Base-by-base conservation (phyloP, 148 eudicot species). In the Oxyria digyna region DNA sequence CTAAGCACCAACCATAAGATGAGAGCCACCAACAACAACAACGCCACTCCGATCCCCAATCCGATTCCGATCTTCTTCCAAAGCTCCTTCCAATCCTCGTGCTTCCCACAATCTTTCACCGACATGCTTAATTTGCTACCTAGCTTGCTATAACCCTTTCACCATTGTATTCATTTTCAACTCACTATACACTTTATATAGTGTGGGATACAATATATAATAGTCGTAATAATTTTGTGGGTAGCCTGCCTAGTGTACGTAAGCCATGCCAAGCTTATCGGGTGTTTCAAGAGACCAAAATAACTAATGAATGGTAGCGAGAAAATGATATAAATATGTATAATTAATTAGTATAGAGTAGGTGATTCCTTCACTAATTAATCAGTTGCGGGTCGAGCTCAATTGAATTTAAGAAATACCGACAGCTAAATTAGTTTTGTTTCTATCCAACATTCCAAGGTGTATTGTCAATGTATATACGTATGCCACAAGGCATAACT, bases 91-190 rank as follows among this genome's bases (percentile, higher is more conserved):
- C 62, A 75, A 72, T 50, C 63, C 17, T 78, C 62, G 83, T 89
- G 90, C 83, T 79, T 87, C 80, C 73, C 76, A 79, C 90, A 87
- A 57, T 77, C 72, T 67, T 85, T 88, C 3, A 62, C 70, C 41
- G 79, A 70, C 83, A 81, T 78, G 69, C 31, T 52, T 35, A 35
- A 35, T 35, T 35, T 6, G 38, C 38, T 35, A 35, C 4, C 38
- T 35, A 35, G 38, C 38, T 35, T 45, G n/a, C 20, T 17, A 12
- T 18, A n/a, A n/a, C n/a, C n/a, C n/a, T n/a, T n/a, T n/a, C n/a
- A n/a, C n/a, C n/a, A 14, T 45, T 14, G 17, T 45, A 38, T 38
- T 38, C 8, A 38, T 38, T 38, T 38, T 38, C 9, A 38, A 38
- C 0, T 38, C 6, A 10, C n/a, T 7, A 5, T 38, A 38, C 0